Percentiles rank a stretch among this genome's conserved stretches.
phyloP scores from a whole-genome alignment of 1,139 yeast species.

The Blastobotrys proliferans region DNA sequence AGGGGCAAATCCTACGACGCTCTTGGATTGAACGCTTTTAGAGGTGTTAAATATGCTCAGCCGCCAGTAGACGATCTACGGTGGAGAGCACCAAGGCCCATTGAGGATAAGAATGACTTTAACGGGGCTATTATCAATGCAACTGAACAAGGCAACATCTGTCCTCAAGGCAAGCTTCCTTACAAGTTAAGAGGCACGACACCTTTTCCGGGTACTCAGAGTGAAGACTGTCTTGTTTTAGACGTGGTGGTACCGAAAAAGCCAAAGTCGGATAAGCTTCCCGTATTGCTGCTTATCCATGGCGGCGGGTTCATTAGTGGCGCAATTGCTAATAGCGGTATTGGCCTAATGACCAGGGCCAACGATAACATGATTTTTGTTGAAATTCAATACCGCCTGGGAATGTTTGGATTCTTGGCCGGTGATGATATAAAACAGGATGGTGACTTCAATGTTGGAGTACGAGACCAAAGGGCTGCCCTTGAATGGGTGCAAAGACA shows the following conservation, averaged over 20 bases:
- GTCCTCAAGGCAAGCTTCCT: slow-evolving; percentile 4
- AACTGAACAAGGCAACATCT: slow-evolving; percentile 9
- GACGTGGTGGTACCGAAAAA: slow-evolving; percentile 21
- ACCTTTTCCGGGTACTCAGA: neutral
- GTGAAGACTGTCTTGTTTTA: slow-evolving; percentile 26
- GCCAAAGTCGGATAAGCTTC: slow-evolving; percentile 20
- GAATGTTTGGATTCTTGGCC: slow-evolving; percentile 34
- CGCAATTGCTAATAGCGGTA: slow-evolving; percentile 13
- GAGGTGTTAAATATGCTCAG: slow-evolving; percentile 25
- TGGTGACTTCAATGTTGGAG: slow-evolving; percentile 30
- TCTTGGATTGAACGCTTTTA: slow-evolving; percentile 5
- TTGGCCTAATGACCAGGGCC: slow-evolving; percentile 24
- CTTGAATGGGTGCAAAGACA: slow-evolving; percentile 39
- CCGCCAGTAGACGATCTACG: slow-evolving; percentile 26
- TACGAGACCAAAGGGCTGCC: slow-evolving; percentile 36
- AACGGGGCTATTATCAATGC: slow-evolving; percentile 13
- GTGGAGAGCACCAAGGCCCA: slow-evolving; percentile 19
- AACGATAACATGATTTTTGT: slow-evolving; percentile 28
- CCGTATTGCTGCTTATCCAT: slow-evolving; percentile 37
- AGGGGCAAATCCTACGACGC: neutral
- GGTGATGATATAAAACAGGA: slow-evolving; percentile 21
- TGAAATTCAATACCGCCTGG: slow-evolving; percentile 36
- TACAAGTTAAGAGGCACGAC: neutral
- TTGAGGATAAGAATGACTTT: slow-evolving; percentile 1
- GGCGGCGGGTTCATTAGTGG: slow-evolving; percentile 35